Conservation (phyloP, 1,284 basidiomycete species). For the Earliella scabrosa region DNA sequence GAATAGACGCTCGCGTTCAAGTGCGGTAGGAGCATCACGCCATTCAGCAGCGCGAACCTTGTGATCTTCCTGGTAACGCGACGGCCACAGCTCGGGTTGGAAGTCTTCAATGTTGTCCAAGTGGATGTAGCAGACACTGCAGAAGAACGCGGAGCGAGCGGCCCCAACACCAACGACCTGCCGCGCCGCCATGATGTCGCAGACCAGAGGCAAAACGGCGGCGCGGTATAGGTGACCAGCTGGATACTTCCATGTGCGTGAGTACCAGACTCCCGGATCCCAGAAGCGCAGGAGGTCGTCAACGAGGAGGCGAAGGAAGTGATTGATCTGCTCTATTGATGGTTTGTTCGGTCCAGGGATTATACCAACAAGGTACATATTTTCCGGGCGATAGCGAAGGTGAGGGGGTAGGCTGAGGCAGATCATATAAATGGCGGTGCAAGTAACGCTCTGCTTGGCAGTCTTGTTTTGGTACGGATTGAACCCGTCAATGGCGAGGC, state of each 20-base stretch:
- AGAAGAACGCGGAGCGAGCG: no score
- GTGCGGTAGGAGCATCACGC: constrained; percentile 1
- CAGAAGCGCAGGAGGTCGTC: constrained; percentile 37
- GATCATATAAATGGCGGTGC: constrained; percentile 21
- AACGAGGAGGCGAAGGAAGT: constrained; percentile 38
- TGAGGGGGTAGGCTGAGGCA: constrained; percentile 31
- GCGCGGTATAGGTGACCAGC: no score
- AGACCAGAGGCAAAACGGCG: no score
- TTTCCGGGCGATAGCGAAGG: constrained; percentile 30
- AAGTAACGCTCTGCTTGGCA: no score
- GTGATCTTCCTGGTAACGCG: no score
- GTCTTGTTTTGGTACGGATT: no score
- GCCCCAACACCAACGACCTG: no score
- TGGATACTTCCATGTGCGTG: constrained; percentile 29
- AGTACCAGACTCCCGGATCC: constrained; percentile 34
- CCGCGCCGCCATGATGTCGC: no score
- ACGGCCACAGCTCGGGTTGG: no score
- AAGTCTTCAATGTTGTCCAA: no score
- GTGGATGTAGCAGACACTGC: no score
- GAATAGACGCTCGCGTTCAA: constrained; percentile 25
- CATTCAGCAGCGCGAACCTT: constrained; percentile 9
- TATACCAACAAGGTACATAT: constrained; percentile 35
- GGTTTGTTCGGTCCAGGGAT: constrained; percentile 43
- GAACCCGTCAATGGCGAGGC: no score
- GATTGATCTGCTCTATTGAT: constrained; percentile 36